phyloP scores from a whole-genome alignment of 2,329 filamentous ascomycete species.

The Epichloe hybrida region DNA sequence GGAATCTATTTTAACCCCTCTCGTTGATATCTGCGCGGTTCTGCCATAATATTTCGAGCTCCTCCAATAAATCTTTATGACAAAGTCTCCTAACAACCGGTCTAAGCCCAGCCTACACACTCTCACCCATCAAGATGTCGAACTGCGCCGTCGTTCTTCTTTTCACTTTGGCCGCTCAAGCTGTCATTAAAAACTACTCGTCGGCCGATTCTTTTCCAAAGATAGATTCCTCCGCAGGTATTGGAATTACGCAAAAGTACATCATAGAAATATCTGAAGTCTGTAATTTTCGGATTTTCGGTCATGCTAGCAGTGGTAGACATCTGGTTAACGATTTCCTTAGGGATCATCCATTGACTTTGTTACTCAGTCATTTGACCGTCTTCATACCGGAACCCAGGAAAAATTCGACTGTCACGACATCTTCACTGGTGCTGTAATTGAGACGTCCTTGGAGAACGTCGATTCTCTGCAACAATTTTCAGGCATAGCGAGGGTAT shows the following conservation, averaged over 20 bases:
- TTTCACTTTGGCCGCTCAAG: background rate
- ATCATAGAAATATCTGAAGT: conserved; percentile 13
- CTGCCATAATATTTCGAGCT: background rate
- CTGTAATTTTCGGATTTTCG: background rate
- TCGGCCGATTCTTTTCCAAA: background rate
- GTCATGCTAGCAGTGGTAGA: background rate
- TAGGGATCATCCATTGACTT: conserved; percentile 6
- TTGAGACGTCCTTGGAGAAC: conserved; percentile 20
- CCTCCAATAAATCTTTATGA: background rate
- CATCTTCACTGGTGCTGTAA: conserved; percentile 21
- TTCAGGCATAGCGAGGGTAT: conserved; percentile 23
- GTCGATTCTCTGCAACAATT: conserved; percentile 19
- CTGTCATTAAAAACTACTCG: background rate
- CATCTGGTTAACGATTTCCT: background rate
- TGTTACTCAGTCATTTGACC: conserved; percentile 12
- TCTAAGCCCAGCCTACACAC: background rate
- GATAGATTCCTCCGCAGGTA: background rate
- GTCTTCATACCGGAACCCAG: conserved; percentile 7
- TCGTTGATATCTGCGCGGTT: background rate
- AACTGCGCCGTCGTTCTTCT: background rate
- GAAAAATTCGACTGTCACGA: conserved; percentile 21
- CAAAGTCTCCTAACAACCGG: background rate
- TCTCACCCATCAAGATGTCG: background rate
- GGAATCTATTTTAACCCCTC: background rate
- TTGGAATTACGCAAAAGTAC: conserved; percentile 12